Evolutionary conservation across 2,329 filamentous ascomycete species (phyloP).

Genomic region (Claviceps arundinis): DNA sequence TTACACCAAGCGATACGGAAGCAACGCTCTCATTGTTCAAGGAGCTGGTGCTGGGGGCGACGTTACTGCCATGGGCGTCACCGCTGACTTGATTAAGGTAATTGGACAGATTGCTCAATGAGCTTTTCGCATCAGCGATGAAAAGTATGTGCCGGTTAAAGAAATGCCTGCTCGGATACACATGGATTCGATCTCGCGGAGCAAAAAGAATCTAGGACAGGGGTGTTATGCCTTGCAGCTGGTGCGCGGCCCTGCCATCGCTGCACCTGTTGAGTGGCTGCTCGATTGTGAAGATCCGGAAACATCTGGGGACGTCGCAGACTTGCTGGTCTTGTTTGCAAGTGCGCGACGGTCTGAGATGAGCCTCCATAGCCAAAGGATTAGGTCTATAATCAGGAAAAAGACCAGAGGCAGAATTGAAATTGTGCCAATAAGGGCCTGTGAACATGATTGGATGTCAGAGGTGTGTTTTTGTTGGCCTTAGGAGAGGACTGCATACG

Average conservation of each 20-base stretch:
- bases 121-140: no score
- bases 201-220: neutral
- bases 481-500: slow-evolving; percentile 15
- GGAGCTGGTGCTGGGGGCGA: slow-evolving; percentile 89
- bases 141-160: no score
- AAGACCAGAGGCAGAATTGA: slow-evolving; percentile 32
- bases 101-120: slow-evolving; percentile 50
- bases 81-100: slow-evolving; percentile 85
- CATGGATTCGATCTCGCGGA: neutral
- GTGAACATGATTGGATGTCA: slow-evolving; percentile 5
- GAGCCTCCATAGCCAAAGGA: slow-evolving; percentile 39
- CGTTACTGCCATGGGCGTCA: slow-evolving; percentile 95
- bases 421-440: slow-evolving; percentile 32
- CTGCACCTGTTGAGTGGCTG: neutral
- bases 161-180: neutral
- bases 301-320: neutral
- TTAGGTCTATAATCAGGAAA: slow-evolving; percentile 37
- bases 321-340: neutral
- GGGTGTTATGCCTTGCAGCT: slow-evolving; percentile 5
- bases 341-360: slow-evolving; percentile 11
- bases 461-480: slow-evolving; percentile 1
- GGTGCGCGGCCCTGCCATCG: slow-evolving; percentile 2
- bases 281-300: neutral
- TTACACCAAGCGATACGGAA: slow-evolving; percentile 89
- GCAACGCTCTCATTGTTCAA: slow-evolving; percentile 85